Percentiles rank a stretch among this genome's conserved stretches.
Conservation (phyloP, 495 filamentous ascomycete species). For the Penicillium maclennaniae region DNA sequence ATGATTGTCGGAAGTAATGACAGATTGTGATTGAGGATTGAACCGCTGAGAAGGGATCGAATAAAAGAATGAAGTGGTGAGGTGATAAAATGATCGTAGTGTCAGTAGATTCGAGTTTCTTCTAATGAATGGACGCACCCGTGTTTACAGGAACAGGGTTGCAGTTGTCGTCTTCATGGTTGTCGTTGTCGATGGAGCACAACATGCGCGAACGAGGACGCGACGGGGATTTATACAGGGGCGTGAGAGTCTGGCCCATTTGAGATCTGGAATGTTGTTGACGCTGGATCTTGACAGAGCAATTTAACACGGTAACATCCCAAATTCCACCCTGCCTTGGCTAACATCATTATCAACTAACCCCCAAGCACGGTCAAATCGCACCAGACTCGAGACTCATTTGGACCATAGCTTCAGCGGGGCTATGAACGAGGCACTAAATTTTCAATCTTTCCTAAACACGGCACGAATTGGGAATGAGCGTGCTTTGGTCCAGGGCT, state of each 20-base stretch:
- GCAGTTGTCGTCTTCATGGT: constrained; percentile 8
- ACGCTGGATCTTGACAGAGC: constrained; percentile 15
- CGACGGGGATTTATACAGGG: constrained; percentile 16
- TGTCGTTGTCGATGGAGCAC: background rate
- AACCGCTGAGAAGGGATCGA: background rate
- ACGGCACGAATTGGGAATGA: background rate
- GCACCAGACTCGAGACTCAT: too few relatives aligned
- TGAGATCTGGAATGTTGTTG: constrained; percentile 21
- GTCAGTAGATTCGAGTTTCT: background rate
- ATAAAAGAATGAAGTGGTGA: background rate
- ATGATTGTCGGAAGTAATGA: background rate
- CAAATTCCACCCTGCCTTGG: constrained; percentile 24
- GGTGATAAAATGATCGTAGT: background rate
- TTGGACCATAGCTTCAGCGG: too few relatives aligned
- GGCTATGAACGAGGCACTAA: too few relatives aligned
- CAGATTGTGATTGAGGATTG: background rate
- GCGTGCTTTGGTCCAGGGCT: background rate
- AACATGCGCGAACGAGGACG: constrained; percentile 6
- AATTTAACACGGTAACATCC: constrained; percentile 20
- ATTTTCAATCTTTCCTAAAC: too few relatives aligned
- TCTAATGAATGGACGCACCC: background rate
- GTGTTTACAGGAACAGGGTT: constrained; percentile 1
- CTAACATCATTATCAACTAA: background rate
- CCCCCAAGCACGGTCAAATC: background rate
- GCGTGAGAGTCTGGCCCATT: constrained; percentile 11